Base-by-base conservation (phyloP, 768 basidiomycete species). In the Lactarius tabidus region DNA sequence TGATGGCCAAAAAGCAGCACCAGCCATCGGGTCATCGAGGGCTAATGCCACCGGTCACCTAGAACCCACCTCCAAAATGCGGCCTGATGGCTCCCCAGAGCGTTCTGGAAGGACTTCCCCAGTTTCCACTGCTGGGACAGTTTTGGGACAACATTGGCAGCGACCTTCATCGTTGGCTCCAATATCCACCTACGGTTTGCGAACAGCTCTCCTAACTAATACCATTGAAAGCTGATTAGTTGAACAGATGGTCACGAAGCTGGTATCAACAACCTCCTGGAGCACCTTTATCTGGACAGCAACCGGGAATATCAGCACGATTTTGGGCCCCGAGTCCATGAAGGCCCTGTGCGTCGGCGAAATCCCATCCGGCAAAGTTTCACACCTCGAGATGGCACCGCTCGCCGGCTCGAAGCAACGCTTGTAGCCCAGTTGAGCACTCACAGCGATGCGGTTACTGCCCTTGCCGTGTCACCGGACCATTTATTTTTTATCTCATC, bases 401-500 rank as follows among this genome's bases (percentile, higher is more conserved):
- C 76, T 15, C 81, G 85, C 26, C 85, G 85, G 5, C 79, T 86
- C 1, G 93, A 95, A 68, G 89, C 91, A 2, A 87, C 83, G 3
- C 83, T 98, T 61, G 85, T 98, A 59, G 88, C 90, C 0, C 90
- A 96, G 74, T 82, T 97, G 18, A 83, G 84, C 20, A 90, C 93
- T 4, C 96, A 98, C 72, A 83, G 86, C 0, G 92, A 89, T 29
- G 80, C 86, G 1, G 79, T 98, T 64, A 93, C 89, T 2, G 83
- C 86, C 9, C 78, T 98, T 28, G 89, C 89, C 2, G 91, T 95
- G 28, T 88, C 96, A 1, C 95, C 96, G 2, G 97, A 98, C 71
- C 93, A 97, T 71, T 78, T 88, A 73, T 99, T 97, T 80, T 98
- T 99, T 69, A 87, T 95, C 4, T 93, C 96, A 0, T 87, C 91